Percentiles rank a stretch among this genome's conserved stretches.
Evolutionary conservation across 2,329 filamentous ascomycete species (phyloP).

Genomic region (Pseudogymnoascus sp.): DNA sequence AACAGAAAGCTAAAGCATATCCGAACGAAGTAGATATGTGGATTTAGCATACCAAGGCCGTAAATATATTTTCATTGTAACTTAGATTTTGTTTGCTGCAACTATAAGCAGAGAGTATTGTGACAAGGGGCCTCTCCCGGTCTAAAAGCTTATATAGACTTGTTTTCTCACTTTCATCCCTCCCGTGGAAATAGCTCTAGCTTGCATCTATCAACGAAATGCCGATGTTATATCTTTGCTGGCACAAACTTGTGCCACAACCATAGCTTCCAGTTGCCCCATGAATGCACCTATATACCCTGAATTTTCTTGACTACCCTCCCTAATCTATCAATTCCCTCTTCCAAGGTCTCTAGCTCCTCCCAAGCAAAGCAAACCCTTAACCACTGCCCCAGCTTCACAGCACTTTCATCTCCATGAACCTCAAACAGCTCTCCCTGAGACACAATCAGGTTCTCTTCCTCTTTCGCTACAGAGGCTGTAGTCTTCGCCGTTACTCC

Average conservation of each 20-base stretch:
- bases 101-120: background rate
- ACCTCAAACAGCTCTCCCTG: constrained; percentile 49
- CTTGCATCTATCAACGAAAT: background rate
- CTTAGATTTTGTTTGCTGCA: background rate
- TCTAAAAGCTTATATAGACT: background rate
- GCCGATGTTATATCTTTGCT: background rate
- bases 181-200: background rate
- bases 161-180: background rate
- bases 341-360: constrained; percentile 41
- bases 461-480: constrained; percentile 29
- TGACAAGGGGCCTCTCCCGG: background rate
- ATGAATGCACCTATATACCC: background rate
- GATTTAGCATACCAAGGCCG: background rate
- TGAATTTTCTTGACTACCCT: constrained; percentile 8
- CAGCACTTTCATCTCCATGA: constrained; percentile 27
- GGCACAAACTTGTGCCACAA: background rate
- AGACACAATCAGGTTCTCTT: constrained; percentile 47
- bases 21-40: constrained; percentile 58
- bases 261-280: background rate
- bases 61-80: constrained; percentile 8
- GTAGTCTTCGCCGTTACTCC: constrained; percentile 35
- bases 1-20: constrained; percentile 81
- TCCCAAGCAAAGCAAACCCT: constrained; percentile 53
- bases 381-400: constrained; percentile 31
- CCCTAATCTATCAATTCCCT: constrained; percentile 46